Evolutionary conservation across 1,139 yeast species (phyloP).

Genomic region (Blastobotrys arbuscula): DNA sequence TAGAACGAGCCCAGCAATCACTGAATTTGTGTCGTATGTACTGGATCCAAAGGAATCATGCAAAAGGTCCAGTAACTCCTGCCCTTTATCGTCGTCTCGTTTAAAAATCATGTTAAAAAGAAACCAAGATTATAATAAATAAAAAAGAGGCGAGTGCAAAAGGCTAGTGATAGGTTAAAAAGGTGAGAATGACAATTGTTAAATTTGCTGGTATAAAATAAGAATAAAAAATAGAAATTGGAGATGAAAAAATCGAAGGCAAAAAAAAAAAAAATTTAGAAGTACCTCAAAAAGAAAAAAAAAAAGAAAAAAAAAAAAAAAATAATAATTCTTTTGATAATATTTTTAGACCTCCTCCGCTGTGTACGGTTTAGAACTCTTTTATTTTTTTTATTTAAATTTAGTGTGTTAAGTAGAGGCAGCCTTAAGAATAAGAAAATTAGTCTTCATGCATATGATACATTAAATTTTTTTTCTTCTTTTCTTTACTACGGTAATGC

Average conservation of each 20-base stretch:
- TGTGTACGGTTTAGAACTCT: too few relatives aligned
- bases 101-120: background rate
- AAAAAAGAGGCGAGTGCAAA: background rate
- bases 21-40: conserved; percentile 27
- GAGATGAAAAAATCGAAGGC: background rate
- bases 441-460: too few relatives aligned
- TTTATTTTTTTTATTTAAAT: too few relatives aligned
- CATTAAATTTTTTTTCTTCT: too few relatives aligned
- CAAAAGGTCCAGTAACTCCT: conserved; percentile 12
- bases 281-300: background rate
- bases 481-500: too few relatives aligned
- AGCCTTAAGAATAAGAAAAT: too few relatives aligned
- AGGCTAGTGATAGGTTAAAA: background rate
- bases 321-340: too few relatives aligned
- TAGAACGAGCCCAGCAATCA: conserved; percentile 33
- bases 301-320: background rate
- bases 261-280: background rate
- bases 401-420: too few relatives aligned
- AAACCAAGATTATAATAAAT: background rate
- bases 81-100: conserved; percentile 9
- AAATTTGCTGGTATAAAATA: background rate
- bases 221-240: background rate
- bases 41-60: conserved; percentile 12
- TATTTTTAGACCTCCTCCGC: too few relatives aligned
- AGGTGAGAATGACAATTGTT: too few relatives aligned